Percentiles rank a stretch among this genome's conserved stretches.
Conservation (phyloP, 495 filamentous ascomycete species). For the Letharia columbiana region DNA sequence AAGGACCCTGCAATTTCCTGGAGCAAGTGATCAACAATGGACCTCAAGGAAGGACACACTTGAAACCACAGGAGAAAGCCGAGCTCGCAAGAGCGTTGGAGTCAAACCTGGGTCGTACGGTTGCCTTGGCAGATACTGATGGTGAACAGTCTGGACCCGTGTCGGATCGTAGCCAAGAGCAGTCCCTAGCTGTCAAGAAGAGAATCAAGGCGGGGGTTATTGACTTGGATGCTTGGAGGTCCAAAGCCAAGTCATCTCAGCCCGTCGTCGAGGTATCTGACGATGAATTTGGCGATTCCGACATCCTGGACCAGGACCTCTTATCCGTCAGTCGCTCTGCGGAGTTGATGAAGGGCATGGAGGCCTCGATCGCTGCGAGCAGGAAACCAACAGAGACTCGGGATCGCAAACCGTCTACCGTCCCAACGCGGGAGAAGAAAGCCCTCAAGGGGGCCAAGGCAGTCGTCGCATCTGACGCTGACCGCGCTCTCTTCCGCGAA, state of each 20-base stretch:
- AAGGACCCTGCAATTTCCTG: conserved; percentile 51
- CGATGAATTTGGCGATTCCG: conserved; percentile 40
- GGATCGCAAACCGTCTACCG: conserved; percentile 27
- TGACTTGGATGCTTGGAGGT: conserved; percentile 49
- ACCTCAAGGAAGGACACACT: conserved; percentile 48
- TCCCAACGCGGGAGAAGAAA: conserved; percentile 24
- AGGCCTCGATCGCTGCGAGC: conserved; percentile 32
- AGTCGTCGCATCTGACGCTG: conserved; percentile 32
- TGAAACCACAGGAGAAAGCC: conserved; percentile 68
- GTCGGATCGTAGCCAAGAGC: conserved; percentile 13
- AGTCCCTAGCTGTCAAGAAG: conserved; percentile 28
- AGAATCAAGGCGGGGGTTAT: conserved; percentile 58
- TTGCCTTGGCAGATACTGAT: conserved; percentile 34
- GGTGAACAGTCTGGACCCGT: conserved; percentile 21
- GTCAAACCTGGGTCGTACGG: conserved; percentile 55
- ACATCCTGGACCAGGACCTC: conserved; percentile 36
- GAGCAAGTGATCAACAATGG: conserved; percentile 43
- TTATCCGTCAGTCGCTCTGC: conserved; percentile 41
- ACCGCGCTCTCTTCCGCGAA: conserved; percentile 51
- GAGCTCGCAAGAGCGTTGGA: conserved; percentile 73
- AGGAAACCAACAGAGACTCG: conserved; percentile 33
- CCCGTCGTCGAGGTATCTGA: conserved; percentile 33
- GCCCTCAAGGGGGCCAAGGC: conserved; percentile 34
- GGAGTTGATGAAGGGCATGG: conserved; percentile 40
- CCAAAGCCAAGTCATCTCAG: conserved; percentile 21